Percentiles rank a stretch among this genome's conserved stretches.
These are phyloP conservation scores for Digitaria exilis DNA, from an alignment of 202 grass and related monocot species.

Conservation along the genomic window DNA sequence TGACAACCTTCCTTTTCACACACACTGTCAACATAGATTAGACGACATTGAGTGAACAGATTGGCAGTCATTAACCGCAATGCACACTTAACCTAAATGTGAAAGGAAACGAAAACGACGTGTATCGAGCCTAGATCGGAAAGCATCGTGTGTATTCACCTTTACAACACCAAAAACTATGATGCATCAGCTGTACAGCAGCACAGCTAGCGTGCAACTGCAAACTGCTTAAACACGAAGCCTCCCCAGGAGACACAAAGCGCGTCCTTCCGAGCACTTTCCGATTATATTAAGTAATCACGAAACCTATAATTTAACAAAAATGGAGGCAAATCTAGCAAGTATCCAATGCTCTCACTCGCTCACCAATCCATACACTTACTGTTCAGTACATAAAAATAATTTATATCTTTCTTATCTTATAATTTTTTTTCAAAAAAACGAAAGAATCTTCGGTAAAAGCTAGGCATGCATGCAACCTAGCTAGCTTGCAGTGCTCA, in stretches of 20 bases:
- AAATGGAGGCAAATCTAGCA: slow-evolving; percentile 36
- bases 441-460: slow-evolving; percentile 42
- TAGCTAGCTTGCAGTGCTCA: slow-evolving; percentile 18
- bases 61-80: background rate
- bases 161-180: slow-evolving; percentile 51
- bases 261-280: slow-evolving; percentile 40
- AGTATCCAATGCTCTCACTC: slow-evolving; percentile 50
- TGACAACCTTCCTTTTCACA: background rate
- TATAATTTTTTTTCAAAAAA: slow-evolving; percentile 8
- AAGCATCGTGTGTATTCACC: slow-evolving; percentile 23
- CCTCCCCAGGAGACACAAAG: slow-evolving; percentile 45
- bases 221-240: slow-evolving; percentile 43
- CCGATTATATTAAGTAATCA: slow-evolving; percentile 45
- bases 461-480: slow-evolving; percentile 27
- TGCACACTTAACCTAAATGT: background rate
- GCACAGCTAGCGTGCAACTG: slow-evolving; percentile 43
- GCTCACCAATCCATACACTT: slow-evolving; percentile 33
- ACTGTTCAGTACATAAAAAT: background rate
- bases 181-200: slow-evolving; percentile 12
- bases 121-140: slow-evolving; percentile 26
- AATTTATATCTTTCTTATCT: slow-evolving; percentile 7
- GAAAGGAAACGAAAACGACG: background rate
- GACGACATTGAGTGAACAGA: background rate
- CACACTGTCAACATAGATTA: background rate
- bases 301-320: background rate